Base-by-base conservation (phyloP, 208 protist genomes). In the Histomonas meleagridis region DNA sequence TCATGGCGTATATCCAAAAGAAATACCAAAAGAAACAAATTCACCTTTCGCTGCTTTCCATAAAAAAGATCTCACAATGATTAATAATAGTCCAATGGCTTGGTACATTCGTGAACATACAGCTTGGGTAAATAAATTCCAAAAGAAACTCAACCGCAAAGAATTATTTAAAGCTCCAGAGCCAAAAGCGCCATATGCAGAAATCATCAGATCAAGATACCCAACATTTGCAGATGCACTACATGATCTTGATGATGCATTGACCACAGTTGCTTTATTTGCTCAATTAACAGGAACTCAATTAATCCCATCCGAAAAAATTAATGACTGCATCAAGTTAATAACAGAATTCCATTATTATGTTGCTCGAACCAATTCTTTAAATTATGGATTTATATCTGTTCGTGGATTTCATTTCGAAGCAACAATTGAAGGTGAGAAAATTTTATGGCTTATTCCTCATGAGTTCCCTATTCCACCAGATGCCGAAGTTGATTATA, bases 1-100 rank as follows among this genome's bases (percentile, higher is more conserved):
- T 38, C 40, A 46, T 9, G 76, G 76, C 21, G 76, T 86, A 38
- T 86, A 86, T 86, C 76, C 76, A 86, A 86, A 86, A 86, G 76
- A 51, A 51, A 51, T 18, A 2, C 76, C 76, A 55, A 86, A 86
- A 86, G 76, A 86, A 32, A 32, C 26, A 32, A 43, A 86, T 38
- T 86, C 76, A 32, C 76, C 76, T 32, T 55, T 14, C 14, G 46
- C 76, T 5, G 32, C n/a, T 28, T 86, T 86, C 46, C 76, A 86
- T 46, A 86, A 86, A 48, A 86, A 86, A 55, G 76, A 86, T 16
- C 16, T 86, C 16, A 4, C 7, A 38, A 86, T 86, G 76, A 55
- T 86, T 46, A 86, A 86, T 28, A 55, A 9, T 55, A 46, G 55
- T 35, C 76, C 76, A 55, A 86, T 86, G 76, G 46, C 76, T 43